Evolutionary conservation across 2,329 filamentous ascomycete genomes (phyloP).

Genomic region (Fulvia fulva): DNA sequence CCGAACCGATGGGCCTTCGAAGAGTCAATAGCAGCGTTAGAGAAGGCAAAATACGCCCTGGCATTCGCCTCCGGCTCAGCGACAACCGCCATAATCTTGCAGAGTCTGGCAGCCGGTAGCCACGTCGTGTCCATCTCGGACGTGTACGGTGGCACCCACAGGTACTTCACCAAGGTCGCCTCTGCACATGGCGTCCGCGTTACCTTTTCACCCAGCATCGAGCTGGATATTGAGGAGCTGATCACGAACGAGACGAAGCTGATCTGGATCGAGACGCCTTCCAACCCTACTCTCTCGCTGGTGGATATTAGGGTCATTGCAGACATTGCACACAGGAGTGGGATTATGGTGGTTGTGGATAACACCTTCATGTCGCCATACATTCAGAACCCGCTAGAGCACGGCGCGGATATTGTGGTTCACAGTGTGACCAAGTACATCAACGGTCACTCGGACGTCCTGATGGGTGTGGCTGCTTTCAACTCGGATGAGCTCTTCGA

Average conservation of each 20-base stretch:
- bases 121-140: conserved; percentile 96
- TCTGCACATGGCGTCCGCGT: conserved; percentile 90
- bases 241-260: conserved; percentile 87
- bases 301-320: conserved; percentile 90
- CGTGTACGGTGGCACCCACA: conserved; percentile 95
- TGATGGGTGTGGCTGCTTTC: conserved; percentile 96
- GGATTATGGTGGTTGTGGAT: conserved; percentile 95
- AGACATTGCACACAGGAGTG: conserved; percentile 76
- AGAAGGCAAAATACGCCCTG: conserved; percentile 87
- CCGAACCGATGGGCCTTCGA: conserved; percentile 96
- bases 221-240: conserved; percentile 77
- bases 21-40: conserved; percentile 81
- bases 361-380: conserved; percentile 98
- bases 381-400: conserved; percentile 90
- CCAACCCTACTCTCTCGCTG: conserved; percentile 87
- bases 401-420: conserved; percentile 93
- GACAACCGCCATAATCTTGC: conserved; percentile 87
- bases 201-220: conserved; percentile 89
- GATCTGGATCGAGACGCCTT: conserved; percentile 95
- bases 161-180: conserved; percentile 98
- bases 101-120: conserved; percentile 83
- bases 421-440: conserved; percentile 99
- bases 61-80: conserved; percentile 94
- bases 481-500: conserved; percentile 76
- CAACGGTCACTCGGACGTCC: conserved; percentile 92